These are phyloP conservation scores for Neurospora sp. DNA, from an alignment of 495 filamentous ascomycete genomes.

Conservation along the genomic window DNA sequence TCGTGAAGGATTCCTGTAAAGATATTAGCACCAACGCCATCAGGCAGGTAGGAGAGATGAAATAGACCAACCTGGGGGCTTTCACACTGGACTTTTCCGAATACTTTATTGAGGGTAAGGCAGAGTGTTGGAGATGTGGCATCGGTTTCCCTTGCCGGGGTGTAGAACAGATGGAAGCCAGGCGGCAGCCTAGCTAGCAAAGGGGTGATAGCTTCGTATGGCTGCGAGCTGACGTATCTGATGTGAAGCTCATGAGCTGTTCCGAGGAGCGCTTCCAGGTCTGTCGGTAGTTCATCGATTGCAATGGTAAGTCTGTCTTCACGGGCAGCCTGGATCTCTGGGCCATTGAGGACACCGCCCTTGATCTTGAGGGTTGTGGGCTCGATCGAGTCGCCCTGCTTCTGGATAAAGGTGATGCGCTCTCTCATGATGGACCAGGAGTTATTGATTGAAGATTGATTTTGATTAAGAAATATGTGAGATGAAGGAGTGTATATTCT, in stretches of 20 bases:
- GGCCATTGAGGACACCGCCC: conserved; percentile 39
- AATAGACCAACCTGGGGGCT: conserved; percentile 32
- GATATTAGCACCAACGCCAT: not conserved
- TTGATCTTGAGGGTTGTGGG: conserved; percentile 47
- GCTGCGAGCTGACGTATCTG: conserved; percentile 55
- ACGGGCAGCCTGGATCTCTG: conserved; percentile 52
- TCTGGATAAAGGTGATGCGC: conserved; percentile 72
- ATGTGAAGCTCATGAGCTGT: conserved; percentile 66
- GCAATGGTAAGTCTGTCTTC: conserved; percentile 73
- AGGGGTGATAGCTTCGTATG: conserved; percentile 53
- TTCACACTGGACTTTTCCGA: conserved; percentile 49
- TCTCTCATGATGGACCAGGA: conserved; percentile 55
- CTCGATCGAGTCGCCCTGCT: conserved; percentile 48
- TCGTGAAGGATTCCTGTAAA: conserved; percentile 55
- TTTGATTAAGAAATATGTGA: not conserved
- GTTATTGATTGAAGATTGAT: not conserved
- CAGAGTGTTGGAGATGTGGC: conserved; percentile 45
- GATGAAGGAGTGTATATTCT: not conserved
- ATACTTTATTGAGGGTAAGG: conserved; percentile 46
- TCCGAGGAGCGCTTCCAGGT: conserved; percentile 55
- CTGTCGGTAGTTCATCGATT: conserved; percentile 60
- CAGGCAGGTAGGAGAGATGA: not conserved
- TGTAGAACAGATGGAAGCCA: conserved; percentile 77
- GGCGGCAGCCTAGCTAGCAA: conserved; percentile 64
- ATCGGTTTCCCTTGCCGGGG: conserved; percentile 37